These are phyloP conservation scores for Globisporangium irregulare DNA, from an alignment of 352 stramenopile species.

Conservation along the genomic window DNA sequence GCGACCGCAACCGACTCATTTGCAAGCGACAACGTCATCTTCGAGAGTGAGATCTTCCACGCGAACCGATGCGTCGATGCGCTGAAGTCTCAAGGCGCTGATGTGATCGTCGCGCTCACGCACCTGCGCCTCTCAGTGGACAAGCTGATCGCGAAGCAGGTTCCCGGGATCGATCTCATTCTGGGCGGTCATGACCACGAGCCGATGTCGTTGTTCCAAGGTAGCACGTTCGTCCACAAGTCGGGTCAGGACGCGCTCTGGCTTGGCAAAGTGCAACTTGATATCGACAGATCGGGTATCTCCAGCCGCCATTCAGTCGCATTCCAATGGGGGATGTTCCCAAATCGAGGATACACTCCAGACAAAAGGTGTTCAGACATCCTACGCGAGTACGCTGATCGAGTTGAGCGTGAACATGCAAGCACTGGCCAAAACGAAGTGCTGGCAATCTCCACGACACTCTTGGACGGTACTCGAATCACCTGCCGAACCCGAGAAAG, in stretches of 20 bases:
- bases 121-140: not conserved
- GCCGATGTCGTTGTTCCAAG: not conserved
- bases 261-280: not conserved
- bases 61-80: not conserved
- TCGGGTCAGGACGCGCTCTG: not conserved
- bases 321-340: not conserved
- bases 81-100: not conserved
- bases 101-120: not conserved
- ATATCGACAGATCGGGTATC: not conserved
- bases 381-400: not conserved
- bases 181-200: not conserved
- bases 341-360: not conserved
- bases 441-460: not conserved
- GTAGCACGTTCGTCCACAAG: not conserved
- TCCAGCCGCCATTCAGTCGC: not conserved
- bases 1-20: not conserved
- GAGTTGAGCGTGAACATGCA: not conserved
- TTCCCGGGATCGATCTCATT: not conserved
- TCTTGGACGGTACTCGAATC: not conserved
- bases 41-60: not conserved
- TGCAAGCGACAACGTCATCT: not conserved
- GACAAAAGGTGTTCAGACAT: not conserved
- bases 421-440: not conserved
- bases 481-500: not conserved
- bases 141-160: not conserved